A percentile compares a stretch with the other conserved stretches of the same genome.
Evolutionary conservation across 1,284 basidiomycete genomes (phyloP).

Genomic region (Apiotrichum sp.): DNA sequence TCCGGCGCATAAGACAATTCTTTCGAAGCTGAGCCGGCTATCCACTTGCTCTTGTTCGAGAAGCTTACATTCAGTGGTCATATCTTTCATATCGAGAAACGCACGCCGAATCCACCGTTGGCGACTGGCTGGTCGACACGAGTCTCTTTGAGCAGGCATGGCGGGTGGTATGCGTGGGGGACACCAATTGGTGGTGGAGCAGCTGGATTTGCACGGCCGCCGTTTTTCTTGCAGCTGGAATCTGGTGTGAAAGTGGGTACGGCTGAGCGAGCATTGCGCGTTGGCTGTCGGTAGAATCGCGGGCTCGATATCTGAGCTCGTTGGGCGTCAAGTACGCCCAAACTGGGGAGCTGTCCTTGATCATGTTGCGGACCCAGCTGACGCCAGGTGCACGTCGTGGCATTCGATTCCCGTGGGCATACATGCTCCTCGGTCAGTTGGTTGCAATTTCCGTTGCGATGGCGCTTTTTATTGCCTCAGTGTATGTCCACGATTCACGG

Average conservation of each 20-base stretch:
- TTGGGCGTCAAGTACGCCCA: no score
- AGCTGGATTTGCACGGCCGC: slow-evolving; percentile 66
- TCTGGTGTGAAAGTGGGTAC: slow-evolving; percentile 55
- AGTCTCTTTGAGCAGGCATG: slow-evolving; percentile 62
- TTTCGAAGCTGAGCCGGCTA: no score
- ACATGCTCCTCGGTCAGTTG: slow-evolving; percentile 68
- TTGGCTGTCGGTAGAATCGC: no score
- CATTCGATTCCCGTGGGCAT: slow-evolving; percentile 60
- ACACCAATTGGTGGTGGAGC: slow-evolving; percentile 66
- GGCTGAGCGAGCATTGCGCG: neutral
- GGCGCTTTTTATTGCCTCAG: slow-evolving; percentile 60
- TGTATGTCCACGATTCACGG: slow-evolving; percentile 47
- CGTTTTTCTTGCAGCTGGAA: slow-evolving; percentile 58
- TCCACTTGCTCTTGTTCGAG: neutral
- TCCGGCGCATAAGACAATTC: no score
- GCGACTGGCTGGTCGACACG: slow-evolving; percentile 58
- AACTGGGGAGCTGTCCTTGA: no score
- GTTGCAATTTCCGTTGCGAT: slow-evolving; percentile 66
- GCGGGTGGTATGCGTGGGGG: slow-evolving; percentile 51
- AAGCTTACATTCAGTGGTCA: slow-evolving; percentile 53
- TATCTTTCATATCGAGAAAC: slow-evolving; percentile 50
- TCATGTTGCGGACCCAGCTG: neutral
- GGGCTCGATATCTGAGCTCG: no score
- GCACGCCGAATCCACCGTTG: slow-evolving; percentile 32
- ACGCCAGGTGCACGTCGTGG: slow-evolving; percentile 48